Percentiles rank a stretch among this genome's conserved stretches.
phyloP scores from a whole-genome alignment of 1,139 yeast genomes.

The Candida buenavistaensis region DNA sequence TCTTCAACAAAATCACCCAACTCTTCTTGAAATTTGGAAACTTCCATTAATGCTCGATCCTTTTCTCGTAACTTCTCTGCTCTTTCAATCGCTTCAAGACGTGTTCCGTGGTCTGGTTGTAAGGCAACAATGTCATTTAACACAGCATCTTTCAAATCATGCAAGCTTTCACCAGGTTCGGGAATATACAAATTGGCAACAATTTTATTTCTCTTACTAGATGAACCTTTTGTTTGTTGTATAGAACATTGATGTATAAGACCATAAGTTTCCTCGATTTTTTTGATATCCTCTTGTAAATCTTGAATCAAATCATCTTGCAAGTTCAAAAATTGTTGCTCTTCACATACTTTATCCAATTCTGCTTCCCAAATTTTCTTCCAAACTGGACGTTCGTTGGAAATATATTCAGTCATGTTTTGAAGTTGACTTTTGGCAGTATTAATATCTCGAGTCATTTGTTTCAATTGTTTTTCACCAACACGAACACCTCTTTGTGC shows the following conservation, averaged over 20 bases:
- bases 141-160: slow-evolving; percentile 74
- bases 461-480: slow-evolving; percentile 67
- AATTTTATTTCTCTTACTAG: slow-evolving; percentile 33
- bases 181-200: slow-evolving; percentile 48
- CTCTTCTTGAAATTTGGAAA: slow-evolving; percentile 79
- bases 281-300: slow-evolving; percentile 74
- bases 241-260: slow-evolving; percentile 80
- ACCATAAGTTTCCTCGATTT: slow-evolving; percentile 77
- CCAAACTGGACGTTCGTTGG: slow-evolving; percentile 80
- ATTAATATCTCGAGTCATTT: slow-evolving; percentile 63
- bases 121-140: slow-evolving; percentile 76
- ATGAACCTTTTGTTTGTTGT: slow-evolving; percentile 58
- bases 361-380: slow-evolving; percentile 91
- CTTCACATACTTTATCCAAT: slow-evolving; percentile 86
- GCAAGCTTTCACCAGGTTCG: slow-evolving; percentile 68
- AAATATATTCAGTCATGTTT: slow-evolving; percentile 60
- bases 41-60: slow-evolving; percentile 59
- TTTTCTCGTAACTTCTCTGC: slow-evolving; percentile 81
- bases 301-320: slow-evolving; percentile 87
- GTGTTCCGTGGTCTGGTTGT: slow-evolving; percentile 77
- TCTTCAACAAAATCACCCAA: slow-evolving; percentile 84
- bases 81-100: slow-evolving; percentile 83
- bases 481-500: slow-evolving; percentile 91
- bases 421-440: slow-evolving; percentile 55
- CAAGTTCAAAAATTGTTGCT: slow-evolving; percentile 85